These are phyloP conservation scores for Chloris gayana DNA, from an alignment of 176 grass and related monocot species.

Conservation along the genomic window DNA sequence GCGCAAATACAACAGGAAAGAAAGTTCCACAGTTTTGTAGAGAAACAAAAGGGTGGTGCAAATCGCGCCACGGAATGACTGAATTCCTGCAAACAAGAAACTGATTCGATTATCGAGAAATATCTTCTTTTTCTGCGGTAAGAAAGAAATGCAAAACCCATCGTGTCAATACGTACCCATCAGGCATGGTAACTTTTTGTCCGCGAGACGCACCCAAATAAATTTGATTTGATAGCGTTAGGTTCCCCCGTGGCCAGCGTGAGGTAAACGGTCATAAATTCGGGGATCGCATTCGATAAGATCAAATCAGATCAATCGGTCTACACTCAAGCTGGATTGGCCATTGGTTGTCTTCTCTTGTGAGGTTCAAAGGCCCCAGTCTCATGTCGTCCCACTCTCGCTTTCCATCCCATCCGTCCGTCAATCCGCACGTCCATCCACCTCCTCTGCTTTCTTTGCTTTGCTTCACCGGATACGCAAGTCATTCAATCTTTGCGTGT, in stretches of 20 bases:
- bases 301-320: constrained; percentile 5
- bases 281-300: not conserved
- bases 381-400: constrained; percentile 9
- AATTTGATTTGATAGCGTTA: constrained; percentile 16
- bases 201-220: not conserved
- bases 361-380: no score
- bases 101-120: no score
- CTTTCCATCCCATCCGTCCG: constrained; percentile 5
- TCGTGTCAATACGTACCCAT: not conserved
- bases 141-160: not conserved
- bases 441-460: not conserved
- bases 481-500: constrained; percentile 36
- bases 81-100: no score
- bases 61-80: no score
- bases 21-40: no score
- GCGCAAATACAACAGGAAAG: no score
- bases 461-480: constrained; percentile 26
- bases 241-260: not conserved
- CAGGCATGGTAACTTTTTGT: not conserved
- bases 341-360: no score
- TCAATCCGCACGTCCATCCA: constrained; percentile 24
- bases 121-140: not conserved
- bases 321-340: no score
- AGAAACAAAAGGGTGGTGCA: no score
- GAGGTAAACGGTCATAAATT: constrained; percentile 28